Conservation (phyloP, 805 yeast species). For the Yarrowia keelungensis region DNA sequence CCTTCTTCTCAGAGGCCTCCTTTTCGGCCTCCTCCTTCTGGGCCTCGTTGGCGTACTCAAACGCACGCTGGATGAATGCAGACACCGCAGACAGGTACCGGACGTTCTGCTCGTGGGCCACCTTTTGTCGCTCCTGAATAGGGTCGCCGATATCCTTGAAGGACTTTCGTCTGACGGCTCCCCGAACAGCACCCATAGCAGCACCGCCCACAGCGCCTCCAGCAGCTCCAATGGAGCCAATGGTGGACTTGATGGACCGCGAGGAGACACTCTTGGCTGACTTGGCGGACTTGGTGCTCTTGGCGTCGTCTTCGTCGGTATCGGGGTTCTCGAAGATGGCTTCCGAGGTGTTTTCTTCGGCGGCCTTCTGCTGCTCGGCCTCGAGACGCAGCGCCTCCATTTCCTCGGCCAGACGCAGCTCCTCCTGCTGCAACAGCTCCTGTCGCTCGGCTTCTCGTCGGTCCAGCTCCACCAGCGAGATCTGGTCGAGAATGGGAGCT, state of each 20-base stretch:
- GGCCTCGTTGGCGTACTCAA: constrained; percentile 79
- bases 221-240: constrained; percentile 44
- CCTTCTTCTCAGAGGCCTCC: constrained; percentile 20
- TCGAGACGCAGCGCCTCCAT: constrained; percentile 19
- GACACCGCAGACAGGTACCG: constrained; percentile 87
- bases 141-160: constrained; percentile 54
- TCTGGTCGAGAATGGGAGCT: constrained; percentile 44
- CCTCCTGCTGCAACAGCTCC: constrained; percentile 25
- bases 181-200: constrained; percentile 21
- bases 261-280: constrained; percentile 41
- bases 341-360: constrained; percentile 1
- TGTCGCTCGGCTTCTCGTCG: constrained; percentile 22
- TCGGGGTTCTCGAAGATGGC: constrained; percentile 23
- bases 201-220: constrained; percentile 50
- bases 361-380: constrained; percentile 8
- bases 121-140: constrained; percentile 54
- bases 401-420: constrained; percentile 28
- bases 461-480: constrained; percentile 29
- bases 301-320: constrained; percentile 40
- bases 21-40: constrained; percentile 8
- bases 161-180: constrained; percentile 44
- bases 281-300: constrained; percentile 47
- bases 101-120: constrained; percentile 49
- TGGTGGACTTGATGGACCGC: constrained; percentile 34
- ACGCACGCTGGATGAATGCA: constrained; percentile 82